Conservation (phyloP, 1,284 basidiomycete genomes). For the Boletellus sp. region DNA sequence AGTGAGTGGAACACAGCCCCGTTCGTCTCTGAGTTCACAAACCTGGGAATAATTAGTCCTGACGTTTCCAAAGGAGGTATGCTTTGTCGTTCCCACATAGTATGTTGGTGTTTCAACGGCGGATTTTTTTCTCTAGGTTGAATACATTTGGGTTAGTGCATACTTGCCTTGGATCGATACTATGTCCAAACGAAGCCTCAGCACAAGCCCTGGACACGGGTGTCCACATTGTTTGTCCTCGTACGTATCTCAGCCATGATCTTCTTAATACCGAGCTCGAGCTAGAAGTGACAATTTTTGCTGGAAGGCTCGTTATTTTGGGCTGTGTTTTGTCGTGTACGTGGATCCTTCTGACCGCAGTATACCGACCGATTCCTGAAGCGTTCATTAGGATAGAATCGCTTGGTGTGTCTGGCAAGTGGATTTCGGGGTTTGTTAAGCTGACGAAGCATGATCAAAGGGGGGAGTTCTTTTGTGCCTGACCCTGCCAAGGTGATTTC, state of each 20-base stretch:
- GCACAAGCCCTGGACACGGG: background rate
- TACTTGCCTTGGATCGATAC: background rate
- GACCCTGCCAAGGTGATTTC: background rate
- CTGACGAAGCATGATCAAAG: background rate
- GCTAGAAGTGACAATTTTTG: background rate
- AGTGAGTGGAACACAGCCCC: background rate
- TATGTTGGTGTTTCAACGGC: background rate
- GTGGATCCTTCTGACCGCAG: background rate
- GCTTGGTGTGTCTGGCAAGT: background rate
- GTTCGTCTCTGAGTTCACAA: background rate
- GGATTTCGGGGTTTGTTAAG: background rate
- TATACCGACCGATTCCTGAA: background rate
- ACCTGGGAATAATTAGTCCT: background rate
- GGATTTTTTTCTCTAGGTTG: background rate
- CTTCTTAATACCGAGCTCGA: background rate
- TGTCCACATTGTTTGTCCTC: background rate
- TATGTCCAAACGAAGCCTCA: background rate
- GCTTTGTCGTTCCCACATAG: background rate
- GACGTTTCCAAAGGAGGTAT: background rate
- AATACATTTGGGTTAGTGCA: background rate
- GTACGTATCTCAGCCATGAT: background rate
- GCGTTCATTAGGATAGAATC: background rate
- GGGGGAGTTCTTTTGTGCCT: background rate
- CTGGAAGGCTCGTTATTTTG: background rate
- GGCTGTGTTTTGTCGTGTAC: background rate